A percentile compares a stretch with the other conserved stretches of the same genome.
phyloP scores from a whole-genome alignment of 345 rosid species.

The Linum tenue region DNA sequence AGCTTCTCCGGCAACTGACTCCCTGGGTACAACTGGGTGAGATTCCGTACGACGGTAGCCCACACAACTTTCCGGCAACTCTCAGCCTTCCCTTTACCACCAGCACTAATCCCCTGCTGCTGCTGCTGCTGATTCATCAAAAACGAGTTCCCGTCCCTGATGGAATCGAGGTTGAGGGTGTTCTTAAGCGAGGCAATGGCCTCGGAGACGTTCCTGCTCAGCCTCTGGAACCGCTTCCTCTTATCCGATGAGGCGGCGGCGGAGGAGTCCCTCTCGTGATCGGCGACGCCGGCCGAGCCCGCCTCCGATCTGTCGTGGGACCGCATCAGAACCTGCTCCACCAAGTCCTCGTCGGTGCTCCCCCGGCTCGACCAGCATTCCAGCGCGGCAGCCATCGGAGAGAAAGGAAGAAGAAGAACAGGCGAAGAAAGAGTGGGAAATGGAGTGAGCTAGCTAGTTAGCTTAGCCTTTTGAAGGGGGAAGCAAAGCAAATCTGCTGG shows the following conservation, averaged over 20 bases:
- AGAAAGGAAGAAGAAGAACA: not conserved
- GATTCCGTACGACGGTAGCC: constrained; percentile 84
- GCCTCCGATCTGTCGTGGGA: constrained; percentile 71
- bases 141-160: constrained; percentile 17
- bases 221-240: constrained; percentile 73
- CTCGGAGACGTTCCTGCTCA: constrained; percentile 77
- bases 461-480: too few species aligned
- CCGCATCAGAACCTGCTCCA: constrained; percentile 91
- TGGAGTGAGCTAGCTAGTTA: too few species aligned
- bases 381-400: constrained; percentile 74
- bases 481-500: too few species aligned
- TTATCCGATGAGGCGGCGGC: constrained; percentile 29
- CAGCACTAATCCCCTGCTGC: not conserved
- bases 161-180: constrained; percentile 69
- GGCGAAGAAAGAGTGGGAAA: too few species aligned
- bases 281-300: constrained; percentile 9
- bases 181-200: constrained; percentile 84
- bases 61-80: constrained; percentile 63
- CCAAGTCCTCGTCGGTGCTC: constrained; percentile 78
- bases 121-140: constrained; percentile 1
- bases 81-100: constrained; percentile 27
- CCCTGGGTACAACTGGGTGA: constrained; percentile 84
- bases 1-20: constrained; percentile 96
- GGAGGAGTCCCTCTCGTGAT: constrained; percentile 12
- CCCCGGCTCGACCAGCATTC: constrained; percentile 96